Base-by-base conservation (phyloP, 768 basidiomycete species). In the Chalciporus sphaerocephalus region DNA sequence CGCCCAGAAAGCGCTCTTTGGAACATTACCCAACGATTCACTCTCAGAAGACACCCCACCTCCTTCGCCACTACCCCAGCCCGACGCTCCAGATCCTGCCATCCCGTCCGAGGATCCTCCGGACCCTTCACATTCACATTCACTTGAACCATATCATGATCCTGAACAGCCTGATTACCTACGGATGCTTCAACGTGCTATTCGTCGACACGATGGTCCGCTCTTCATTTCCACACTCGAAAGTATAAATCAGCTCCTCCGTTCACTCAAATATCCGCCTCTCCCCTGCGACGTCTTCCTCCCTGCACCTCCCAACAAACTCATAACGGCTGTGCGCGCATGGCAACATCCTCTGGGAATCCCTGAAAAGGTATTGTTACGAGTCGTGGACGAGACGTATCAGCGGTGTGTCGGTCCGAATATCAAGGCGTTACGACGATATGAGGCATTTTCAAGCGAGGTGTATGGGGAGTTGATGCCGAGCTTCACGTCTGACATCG, bases 401-500 rank as follows among this genome's bases (percentile, higher is more conserved):
- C 92, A 97, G 59, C 81, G 96, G 21, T 81, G 83, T 15, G 93
- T 97, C 1, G 94, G 94, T 5, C 96, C 96, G 0, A 81, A 88
- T 56, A 80, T 93, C n/a, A 79, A 80, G 42, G 78, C 75, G 46
- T 74, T 98, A 43, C 83, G 78, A 58, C 79, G 83, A 54, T 94
- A 97, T 63, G 78, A 81, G 56, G 81, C 89, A 23, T 83, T 94
- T 71, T 83, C 87, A 43, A 85, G 84, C 57, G 84, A 85, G 42
- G 89, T 87, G 21, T 97, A 92, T 58, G 95, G 88, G 49, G 94
- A 96, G 61, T 78, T 93, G 40, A 85, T 86, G 80, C 90, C 87
- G 2, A 76, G 75, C 48, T 79, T 94, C 53, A 70, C 79, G 32
- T 72, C 74, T 18, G 74, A 78, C 33, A 72, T 85, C 45, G 67